phyloP scores from a whole-genome alignment of 2,329 filamentous ascomycete species.

The Exophiala alcalophila region DNA sequence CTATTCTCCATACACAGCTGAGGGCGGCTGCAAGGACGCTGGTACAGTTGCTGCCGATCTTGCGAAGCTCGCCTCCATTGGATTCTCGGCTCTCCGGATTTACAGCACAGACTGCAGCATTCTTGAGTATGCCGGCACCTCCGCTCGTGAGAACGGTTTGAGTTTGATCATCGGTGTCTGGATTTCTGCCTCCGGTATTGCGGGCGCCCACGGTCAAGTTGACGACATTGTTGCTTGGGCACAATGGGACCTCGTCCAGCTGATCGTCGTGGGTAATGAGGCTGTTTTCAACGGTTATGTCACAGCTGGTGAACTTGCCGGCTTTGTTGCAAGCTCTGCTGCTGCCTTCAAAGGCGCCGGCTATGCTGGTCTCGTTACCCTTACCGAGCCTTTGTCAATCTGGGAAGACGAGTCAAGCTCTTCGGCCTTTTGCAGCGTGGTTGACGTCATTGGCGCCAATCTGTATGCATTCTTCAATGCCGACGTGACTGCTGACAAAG shows the following conservation, averaged over 20 bases:
- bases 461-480: conserved; percentile 94
- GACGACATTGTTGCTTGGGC: conserved; percentile 68
- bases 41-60: conserved; percentile 61
- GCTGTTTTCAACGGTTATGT: conserved; percentile 73
- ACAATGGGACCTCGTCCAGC: conserved; percentile 71
- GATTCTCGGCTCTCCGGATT: conserved; percentile 71
- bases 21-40: conserved; percentile 61
- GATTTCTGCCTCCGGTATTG: conserved; percentile 63
- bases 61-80: conserved; percentile 58
- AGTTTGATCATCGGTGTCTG: conserved; percentile 86
- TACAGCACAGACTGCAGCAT: conserved; percentile 91
- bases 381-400: conserved; percentile 78
- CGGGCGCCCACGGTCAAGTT: conserved; percentile 70
- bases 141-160: conserved; percentile 64
- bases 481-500: conserved; percentile 58
- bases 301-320: conserved; percentile 61
- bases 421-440: conserved; percentile 61
- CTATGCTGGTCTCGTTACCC: conserved; percentile 74
- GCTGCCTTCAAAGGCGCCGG: conserved; percentile 59
- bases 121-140: conserved; percentile 70
- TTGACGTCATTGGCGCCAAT: conserved; percentile 82
- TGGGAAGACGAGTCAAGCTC: conserved; percentile 56
- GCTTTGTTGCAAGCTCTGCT: conserved; percentile 68
- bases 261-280: conserved; percentile 90
- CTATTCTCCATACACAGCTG: conserved; percentile 69